phyloP scores from a whole-genome alignment of 352 stramenopile genomes.

The Pythium periplocum region DNA sequence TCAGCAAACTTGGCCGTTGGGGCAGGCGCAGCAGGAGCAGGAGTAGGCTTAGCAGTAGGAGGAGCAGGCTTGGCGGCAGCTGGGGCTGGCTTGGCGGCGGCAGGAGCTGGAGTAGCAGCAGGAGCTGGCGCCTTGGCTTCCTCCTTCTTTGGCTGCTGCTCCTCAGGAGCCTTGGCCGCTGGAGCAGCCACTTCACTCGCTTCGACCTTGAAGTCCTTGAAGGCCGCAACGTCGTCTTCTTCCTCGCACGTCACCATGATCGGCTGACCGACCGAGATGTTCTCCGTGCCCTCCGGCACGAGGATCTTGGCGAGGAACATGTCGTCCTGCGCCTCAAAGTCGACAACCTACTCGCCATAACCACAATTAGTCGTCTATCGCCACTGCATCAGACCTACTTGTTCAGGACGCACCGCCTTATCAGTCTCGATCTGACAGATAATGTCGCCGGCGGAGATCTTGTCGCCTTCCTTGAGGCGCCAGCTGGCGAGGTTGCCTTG shows the following conservation, averaged over 20 bases:
- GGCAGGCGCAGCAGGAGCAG: slow-evolving; percentile 6
- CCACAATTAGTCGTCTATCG: neutral
- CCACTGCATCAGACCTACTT: neutral
- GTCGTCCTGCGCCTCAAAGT: slow-evolving; percentile 98
- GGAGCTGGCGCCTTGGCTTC: slow-evolving; percentile 26
- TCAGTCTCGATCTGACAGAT: slow-evolving; percentile 98
- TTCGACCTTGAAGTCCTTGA: slow-evolving; percentile 78
- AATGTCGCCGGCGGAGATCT: slow-evolving; percentile 91
- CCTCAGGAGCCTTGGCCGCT: slow-evolving; percentile 42
- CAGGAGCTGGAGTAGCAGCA: slow-evolving; percentile 9
- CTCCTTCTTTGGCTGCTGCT: slow-evolving; percentile 68
- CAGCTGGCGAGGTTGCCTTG: slow-evolving; percentile 94
- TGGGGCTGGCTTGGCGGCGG: slow-evolving; percentile 21
- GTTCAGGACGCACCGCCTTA: slow-evolving; percentile 83
- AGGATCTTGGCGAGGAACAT: slow-evolving; percentile 96
- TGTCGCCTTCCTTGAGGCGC: slow-evolving; percentile 91
- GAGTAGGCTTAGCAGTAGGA: too few relatives aligned
- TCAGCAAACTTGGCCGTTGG: slow-evolving; percentile 36
- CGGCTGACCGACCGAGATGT: slow-evolving; percentile 89
- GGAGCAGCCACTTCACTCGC: slow-evolving; percentile 28
- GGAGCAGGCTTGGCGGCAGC: neutral
- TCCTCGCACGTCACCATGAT: slow-evolving; percentile 97
- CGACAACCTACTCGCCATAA: slow-evolving; percentile 65
- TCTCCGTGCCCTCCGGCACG: slow-evolving; percentile 82
- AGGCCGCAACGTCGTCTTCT: slow-evolving; percentile 49